These are phyloP conservation scores for Globisporangium spinosum DNA, from an alignment of 352 stramenopile genomes.

Conservation along the genomic window DNA sequence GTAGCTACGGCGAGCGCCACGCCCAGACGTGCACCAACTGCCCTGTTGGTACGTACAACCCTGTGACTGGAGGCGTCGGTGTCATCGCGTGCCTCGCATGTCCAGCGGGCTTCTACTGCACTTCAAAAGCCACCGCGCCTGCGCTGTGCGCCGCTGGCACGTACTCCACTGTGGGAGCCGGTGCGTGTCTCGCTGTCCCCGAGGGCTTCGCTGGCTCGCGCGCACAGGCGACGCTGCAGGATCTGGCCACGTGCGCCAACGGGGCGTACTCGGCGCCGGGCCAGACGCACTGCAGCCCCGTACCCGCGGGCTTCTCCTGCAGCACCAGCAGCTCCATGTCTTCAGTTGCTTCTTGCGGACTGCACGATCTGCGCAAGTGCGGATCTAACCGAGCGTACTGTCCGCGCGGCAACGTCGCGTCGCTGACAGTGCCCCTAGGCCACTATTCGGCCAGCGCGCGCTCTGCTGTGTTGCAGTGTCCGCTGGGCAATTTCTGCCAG, in stretches of 20 bases:
- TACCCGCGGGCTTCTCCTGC: slow-evolving; percentile 46
- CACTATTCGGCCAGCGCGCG: slow-evolving; percentile 48
- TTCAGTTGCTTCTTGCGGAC: slow-evolving; percentile 25
- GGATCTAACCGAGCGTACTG: slow-evolving; percentile 42
- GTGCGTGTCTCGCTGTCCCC: slow-evolving; percentile 32
- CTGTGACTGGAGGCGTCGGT: slow-evolving; percentile 22
- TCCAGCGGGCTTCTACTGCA: slow-evolving; percentile 41
- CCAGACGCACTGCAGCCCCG: slow-evolving; percentile 33
- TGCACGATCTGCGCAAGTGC: slow-evolving; percentile 35
- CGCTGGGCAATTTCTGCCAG: slow-evolving; percentile 50
- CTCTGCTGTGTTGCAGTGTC: slow-evolving; percentile 33
- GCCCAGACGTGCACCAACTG: slow-evolving; percentile 33
- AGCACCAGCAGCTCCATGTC: slow-evolving; percentile 11
- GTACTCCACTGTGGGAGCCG: slow-evolving; percentile 32
- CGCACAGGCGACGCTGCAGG: slow-evolving; percentile 26
- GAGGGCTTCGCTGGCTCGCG: slow-evolving; percentile 35
- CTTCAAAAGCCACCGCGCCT: slow-evolving; percentile 18
- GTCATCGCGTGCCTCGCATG: slow-evolving; percentile 35
- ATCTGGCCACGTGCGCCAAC: slow-evolving; percentile 41
- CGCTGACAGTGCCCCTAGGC: slow-evolving; percentile 34
- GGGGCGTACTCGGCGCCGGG: slow-evolving; percentile 53
- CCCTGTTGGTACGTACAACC: slow-evolving; percentile 46
- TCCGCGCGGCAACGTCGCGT: slow-evolving; percentile 32
- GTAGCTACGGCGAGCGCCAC: slow-evolving; percentile 34
- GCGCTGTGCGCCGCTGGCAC: slow-evolving; percentile 33